Evolutionary conservation across 2,329 filamentous ascomycete species (phyloP).

Genomic region (Scleromitrula shiraiana): DNA sequence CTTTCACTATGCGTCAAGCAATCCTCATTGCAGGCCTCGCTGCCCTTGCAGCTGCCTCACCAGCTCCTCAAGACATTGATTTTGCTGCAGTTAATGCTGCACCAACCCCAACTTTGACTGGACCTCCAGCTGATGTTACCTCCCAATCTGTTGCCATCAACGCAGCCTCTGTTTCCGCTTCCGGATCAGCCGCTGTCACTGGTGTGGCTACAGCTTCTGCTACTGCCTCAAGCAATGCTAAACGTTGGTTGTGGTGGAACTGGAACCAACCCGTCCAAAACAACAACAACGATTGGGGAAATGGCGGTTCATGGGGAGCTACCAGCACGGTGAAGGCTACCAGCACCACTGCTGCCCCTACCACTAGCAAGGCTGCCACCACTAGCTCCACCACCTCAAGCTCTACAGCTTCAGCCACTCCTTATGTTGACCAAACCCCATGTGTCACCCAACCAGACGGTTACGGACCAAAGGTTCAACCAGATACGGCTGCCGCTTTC

Average conservation of each 20-base stretch:
- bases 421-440: not conserved
- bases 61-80: conserved; percentile 13
- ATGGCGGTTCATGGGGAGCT: not conserved
- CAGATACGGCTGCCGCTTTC: conserved; percentile 31
- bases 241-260: not conserved
- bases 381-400: not conserved
- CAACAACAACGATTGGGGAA: not conserved
- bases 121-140: not conserved
- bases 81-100: conserved; percentile 9
- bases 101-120: not conserved
- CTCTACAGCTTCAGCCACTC: not conserved
- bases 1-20: conserved; percentile 9
- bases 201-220: not conserved
- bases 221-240: not conserved
- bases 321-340: not conserved
- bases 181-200: not conserved
- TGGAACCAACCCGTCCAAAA: not conserved
- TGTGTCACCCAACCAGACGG: conserved; percentile 16
- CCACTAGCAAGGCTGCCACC: not conserved
- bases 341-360: not conserved
- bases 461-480: conserved; percentile 26
- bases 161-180: not conserved
- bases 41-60: conserved; percentile 12
- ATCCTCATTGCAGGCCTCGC: conserved; percentile 12
- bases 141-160: not conserved